Conservation (phyloP, 192 early-diverging fungal species). For the Entomortierella beljakovae region DNA sequence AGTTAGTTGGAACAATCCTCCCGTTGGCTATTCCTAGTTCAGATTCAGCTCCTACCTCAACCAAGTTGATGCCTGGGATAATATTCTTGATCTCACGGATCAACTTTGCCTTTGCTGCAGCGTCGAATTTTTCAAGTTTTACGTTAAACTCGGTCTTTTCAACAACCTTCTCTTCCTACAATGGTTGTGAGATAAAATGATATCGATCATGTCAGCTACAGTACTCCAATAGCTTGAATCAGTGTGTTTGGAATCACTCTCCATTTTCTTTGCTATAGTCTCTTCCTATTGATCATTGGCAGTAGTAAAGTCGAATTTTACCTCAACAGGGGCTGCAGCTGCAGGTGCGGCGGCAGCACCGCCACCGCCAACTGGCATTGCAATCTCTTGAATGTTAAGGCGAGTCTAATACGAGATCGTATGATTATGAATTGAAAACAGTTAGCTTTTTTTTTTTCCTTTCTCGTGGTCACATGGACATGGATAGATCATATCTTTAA, state of each 20-base stretch:
- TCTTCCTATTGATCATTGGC: no score
- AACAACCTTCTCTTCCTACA: slow-evolving; percentile 83
- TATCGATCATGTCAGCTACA: background rate
- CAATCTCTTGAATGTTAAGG: slow-evolving; percentile 94
- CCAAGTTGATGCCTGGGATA: slow-evolving; percentile 92
- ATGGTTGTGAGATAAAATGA: background rate
- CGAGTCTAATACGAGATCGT: slow-evolving; percentile 68
- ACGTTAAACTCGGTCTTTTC: slow-evolving; percentile 97
- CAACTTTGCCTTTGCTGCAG: slow-evolving; percentile 95
- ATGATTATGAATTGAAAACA: background rate
- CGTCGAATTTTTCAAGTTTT: slow-evolving; percentile 95
- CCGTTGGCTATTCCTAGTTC: no score
- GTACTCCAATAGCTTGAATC: no score
- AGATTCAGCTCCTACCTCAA: slow-evolving; percentile 79
- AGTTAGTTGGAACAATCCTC: no score
- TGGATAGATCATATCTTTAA: no score
- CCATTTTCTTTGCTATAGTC: no score
- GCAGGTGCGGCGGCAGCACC: slow-evolving; percentile 72
- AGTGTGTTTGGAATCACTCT: no score
- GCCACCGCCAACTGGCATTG: slow-evolving; percentile 81
- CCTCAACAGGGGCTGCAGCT: slow-evolving; percentile 71
- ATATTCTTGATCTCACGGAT: slow-evolving; percentile 98
- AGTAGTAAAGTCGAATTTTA: no score
- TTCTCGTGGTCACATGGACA: background rate
- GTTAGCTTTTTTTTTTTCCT: background rate